These are phyloP conservation scores for Penicillium verhagenii DNA, from an alignment of 495 filamentous ascomycete species.

Conservation along the genomic window DNA sequence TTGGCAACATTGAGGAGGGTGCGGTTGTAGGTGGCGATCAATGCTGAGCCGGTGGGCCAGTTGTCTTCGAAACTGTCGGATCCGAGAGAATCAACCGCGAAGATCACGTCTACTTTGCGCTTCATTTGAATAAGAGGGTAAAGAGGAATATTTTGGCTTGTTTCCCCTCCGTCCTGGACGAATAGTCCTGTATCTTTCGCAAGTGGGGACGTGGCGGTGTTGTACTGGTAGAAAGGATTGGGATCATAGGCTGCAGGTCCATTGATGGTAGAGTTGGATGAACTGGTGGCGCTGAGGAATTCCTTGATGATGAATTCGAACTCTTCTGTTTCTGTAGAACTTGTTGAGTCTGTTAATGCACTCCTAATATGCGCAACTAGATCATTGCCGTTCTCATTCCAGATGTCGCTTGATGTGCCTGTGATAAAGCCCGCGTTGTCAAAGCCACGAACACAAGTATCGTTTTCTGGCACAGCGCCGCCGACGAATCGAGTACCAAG, in stretches of 20 bases:
- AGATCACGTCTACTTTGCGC: conserved; percentile 82
- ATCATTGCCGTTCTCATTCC: conserved; percentile 6
- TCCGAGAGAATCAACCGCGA: conserved; percentile 82
- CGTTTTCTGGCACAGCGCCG: conserved; percentile 13
- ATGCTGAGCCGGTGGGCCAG: conserved; percentile 83
- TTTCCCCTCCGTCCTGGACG: conserved; percentile 79
- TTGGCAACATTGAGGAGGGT: conserved; percentile 62
- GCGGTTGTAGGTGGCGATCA: conserved; percentile 82
- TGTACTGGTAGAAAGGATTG: conserved; percentile 75
- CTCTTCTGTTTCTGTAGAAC: not conserved
- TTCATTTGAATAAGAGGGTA: conserved; percentile 76
- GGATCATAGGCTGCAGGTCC: conserved; percentile 65
- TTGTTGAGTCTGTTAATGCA: no score
- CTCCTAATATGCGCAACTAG: not conserved
- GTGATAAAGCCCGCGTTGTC: conserved; percentile 53
- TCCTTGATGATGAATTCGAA: not conserved
- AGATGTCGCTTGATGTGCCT: conserved; percentile 35
- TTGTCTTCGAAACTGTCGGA: conserved; percentile 67
- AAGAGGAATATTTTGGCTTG: conserved; percentile 77
- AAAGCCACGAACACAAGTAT: conserved; percentile 41
- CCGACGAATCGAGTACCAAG: conserved; percentile 41
- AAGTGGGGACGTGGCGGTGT: conserved; percentile 49
- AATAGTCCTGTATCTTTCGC: conserved; percentile 55
- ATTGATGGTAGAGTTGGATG: not conserved
- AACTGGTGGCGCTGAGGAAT: not conserved